phyloP scores from a whole-genome alignment of 2,329 filamentous ascomycete species.

The Fusarium nodosum region DNA sequence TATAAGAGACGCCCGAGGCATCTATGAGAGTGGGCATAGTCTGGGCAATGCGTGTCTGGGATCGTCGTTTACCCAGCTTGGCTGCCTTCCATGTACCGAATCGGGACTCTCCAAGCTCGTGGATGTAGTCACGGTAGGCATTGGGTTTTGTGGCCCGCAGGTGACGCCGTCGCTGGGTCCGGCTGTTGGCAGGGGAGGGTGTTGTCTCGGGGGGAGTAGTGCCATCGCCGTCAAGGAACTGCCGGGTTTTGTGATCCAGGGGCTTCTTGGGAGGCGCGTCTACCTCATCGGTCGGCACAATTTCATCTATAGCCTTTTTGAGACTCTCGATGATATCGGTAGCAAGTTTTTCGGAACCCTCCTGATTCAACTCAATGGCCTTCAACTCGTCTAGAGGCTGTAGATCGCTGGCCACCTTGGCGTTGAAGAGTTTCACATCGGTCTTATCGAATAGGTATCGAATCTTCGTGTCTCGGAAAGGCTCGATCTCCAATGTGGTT shows the following conservation, averaged over 20 bases:
- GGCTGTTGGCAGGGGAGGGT: background rate
- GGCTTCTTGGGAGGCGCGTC: background rate
- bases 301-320: background rate
- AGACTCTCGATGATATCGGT: background rate
- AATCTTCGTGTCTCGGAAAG: background rate
- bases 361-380: background rate
- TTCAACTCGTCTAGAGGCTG: background rate
- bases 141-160: background rate
- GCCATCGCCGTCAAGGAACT: background rate
- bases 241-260: background rate
- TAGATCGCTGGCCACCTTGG: background rate
- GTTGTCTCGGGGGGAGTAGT: background rate
- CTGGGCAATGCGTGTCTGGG: background rate
- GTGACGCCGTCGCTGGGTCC: background rate
- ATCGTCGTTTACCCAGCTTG: background rate
- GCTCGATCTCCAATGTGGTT: background rate
- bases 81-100: background rate
- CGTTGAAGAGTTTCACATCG: background rate
- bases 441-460: background rate
- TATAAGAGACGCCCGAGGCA: background rate
- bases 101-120: background rate
- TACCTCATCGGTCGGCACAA: background rate
- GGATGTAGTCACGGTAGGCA: background rate
- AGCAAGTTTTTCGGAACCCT: background rate
- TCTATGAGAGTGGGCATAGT: background rate